These are phyloP conservation scores for Jamesozyma lodderae DNA, from an alignment of 805 yeast species.

Conservation along the genomic window DNA sequence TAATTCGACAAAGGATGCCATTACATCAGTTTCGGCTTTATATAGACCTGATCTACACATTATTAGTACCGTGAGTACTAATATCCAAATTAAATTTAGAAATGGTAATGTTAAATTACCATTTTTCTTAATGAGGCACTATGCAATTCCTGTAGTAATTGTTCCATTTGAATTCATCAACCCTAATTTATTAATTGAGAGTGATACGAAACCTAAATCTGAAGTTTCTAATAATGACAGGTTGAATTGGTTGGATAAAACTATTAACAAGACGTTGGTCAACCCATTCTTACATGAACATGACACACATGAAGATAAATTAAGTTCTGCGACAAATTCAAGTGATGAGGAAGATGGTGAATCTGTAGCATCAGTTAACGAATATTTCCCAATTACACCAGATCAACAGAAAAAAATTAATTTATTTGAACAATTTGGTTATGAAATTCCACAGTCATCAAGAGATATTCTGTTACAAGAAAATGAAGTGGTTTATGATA, in stretches of 20 bases:
- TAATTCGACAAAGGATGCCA: slow-evolving; percentile 17
- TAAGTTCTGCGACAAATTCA: not conserved
- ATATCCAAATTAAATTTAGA: slow-evolving; percentile 29
- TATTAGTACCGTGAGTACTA: slow-evolving; percentile 29
- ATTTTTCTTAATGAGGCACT: slow-evolving; percentile 25
- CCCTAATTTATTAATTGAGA: slow-evolving; percentile 19
- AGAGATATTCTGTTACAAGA: slow-evolving; percentile 9
- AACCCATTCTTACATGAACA: slow-evolving; percentile 18
- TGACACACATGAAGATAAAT: slow-evolving; percentile 3
- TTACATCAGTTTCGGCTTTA: slow-evolving; percentile 18
- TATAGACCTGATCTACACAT: slow-evolving; percentile 27
- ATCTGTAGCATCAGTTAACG: slow-evolving; percentile 19
- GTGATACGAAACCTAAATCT: slow-evolving; percentile 2
- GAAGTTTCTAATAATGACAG: slow-evolving; percentile 5
- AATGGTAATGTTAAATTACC: slow-evolving; percentile 30
- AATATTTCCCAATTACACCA: slow-evolving; percentile 23
- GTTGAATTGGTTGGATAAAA: slow-evolving; percentile 10
- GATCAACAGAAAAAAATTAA: slow-evolving; percentile 20
- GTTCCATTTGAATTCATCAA: slow-evolving; percentile 29
- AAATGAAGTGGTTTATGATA: slow-evolving; percentile 6
- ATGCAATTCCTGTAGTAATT: slow-evolving; percentile 22
- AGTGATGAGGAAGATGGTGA: slow-evolving; percentile 10
- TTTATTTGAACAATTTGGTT: slow-evolving; percentile 23
- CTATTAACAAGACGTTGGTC: slow-evolving; percentile 14
- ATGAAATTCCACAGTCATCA: slow-evolving; percentile 23